These are phyloP conservation scores for Scalesia atractyloides DNA, from an alignment of 129 eudicot genomes.

Conservation along the genomic window DNA sequence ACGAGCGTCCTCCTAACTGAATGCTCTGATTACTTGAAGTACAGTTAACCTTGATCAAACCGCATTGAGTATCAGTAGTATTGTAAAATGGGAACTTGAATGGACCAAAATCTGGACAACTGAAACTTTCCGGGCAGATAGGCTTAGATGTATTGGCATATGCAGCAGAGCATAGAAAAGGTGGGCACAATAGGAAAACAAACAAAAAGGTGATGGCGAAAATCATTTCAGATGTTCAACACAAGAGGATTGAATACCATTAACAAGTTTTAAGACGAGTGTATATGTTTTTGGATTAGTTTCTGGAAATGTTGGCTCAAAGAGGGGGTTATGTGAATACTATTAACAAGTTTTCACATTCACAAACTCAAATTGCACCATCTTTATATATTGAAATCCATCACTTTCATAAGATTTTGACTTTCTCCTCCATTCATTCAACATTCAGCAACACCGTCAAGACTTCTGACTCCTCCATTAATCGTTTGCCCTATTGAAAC, in stretches of 20 bases:
- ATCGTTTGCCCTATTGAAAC: not conserved
- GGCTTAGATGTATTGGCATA: not conserved
- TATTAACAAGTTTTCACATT: no score
- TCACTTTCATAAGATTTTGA: no score
- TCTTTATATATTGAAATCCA: no score
- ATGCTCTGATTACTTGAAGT: not conserved
- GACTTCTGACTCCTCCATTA: not conserved
- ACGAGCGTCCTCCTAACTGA: not conserved
- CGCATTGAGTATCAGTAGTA: not conserved
- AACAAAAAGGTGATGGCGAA: not conserved
- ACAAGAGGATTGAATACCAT: not conserved
- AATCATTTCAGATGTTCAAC: not conserved
- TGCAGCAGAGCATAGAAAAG: conserved; percentile 18
- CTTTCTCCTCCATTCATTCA: not conserved
- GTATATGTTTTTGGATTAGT: no score
- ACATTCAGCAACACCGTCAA: not conserved
- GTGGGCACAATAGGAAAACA: not conserved
- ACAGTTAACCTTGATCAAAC: conserved; percentile 9
- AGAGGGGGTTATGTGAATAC: no score
- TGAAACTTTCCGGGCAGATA: conserved; percentile 27
- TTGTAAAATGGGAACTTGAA: conserved; percentile 22
- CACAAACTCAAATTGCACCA: no score
- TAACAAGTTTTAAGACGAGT: no score
- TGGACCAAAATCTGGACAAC: conserved; percentile 8
- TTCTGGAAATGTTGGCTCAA: no score